phyloP scores from a whole-genome alignment of 2,329 filamentous ascomycete genomes.

The Fusarium domesticum region DNA sequence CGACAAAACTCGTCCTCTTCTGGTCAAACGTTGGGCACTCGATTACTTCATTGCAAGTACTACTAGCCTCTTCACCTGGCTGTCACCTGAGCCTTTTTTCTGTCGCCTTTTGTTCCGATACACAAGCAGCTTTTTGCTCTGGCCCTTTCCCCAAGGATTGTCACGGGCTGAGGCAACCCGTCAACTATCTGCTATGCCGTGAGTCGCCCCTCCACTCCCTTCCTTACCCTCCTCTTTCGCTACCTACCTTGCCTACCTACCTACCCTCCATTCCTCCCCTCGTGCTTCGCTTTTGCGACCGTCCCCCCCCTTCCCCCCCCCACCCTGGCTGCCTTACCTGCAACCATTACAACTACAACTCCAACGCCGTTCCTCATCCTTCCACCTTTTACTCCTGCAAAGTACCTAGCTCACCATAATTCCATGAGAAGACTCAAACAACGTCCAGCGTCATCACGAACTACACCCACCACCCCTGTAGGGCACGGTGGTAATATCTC shows the following conservation, averaged over 20 bases:
- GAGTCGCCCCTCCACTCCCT: slow-evolving; percentile 34
- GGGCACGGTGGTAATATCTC: slow-evolving; percentile 27
- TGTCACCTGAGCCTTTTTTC: slow-evolving; percentile 1
- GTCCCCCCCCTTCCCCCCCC: slow-evolving; percentile 19
- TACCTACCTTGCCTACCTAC: slow-evolving; percentile 8
- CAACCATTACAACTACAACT: slow-evolving; percentile 11
- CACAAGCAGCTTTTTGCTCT: slow-evolving; percentile 41
- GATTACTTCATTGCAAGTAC: background rate
- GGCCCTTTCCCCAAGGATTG: slow-evolving; percentile 43
- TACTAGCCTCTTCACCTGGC: background rate
- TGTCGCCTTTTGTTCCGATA: slow-evolving; percentile 13
- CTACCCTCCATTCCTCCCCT: slow-evolving; percentile 15
- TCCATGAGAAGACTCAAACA: slow-evolving; percentile 26
- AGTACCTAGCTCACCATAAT: slow-evolving; percentile 15
- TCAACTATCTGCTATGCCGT: slow-evolving; percentile 43
- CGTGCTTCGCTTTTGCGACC: slow-evolving; percentile 14
- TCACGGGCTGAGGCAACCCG: slow-evolving; percentile 45
- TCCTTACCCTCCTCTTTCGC: slow-evolving; percentile 16
- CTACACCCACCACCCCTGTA: slow-evolving; percentile 22
- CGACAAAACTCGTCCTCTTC: background rate
- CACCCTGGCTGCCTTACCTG: slow-evolving; percentile 18
- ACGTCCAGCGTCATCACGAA: slow-evolving; percentile 25
- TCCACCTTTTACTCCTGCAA: slow-evolving; percentile 1
- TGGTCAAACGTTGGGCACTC: background rate
- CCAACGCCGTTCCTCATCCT: slow-evolving; percentile 4